Evolutionary conservation across 768 basidiomycete genomes (phyloP).

Genomic region (Podaxis sp.): DNA sequence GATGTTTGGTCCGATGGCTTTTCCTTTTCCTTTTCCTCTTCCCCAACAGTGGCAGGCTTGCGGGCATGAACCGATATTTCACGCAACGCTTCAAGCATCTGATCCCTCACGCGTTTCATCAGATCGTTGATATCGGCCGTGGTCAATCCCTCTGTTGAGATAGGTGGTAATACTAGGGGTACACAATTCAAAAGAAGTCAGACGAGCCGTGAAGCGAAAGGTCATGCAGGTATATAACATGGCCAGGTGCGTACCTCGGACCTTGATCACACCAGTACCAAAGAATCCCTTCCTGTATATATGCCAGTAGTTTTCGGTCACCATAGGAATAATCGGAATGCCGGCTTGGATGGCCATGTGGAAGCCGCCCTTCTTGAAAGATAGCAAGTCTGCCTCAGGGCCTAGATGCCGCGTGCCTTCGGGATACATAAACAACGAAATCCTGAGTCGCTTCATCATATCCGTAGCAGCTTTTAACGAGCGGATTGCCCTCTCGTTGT

Average conservation of each 20-base stretch:
- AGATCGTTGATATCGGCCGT: slow-evolving; percentile 67
- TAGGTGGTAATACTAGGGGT: slow-evolving; percentile 79
- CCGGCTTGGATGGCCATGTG: slow-evolving; percentile 90
- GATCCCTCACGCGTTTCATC: slow-evolving; percentile 58
- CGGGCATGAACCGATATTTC: slow-evolving; percentile 66
- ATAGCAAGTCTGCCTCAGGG: slow-evolving; percentile 61
- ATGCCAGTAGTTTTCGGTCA: slow-evolving; percentile 91
- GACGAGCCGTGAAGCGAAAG: background rate
- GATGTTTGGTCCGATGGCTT: background rate
- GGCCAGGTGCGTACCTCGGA: slow-evolving; percentile 59
- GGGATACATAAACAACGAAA: slow-evolving; percentile 92
- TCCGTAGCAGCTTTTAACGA: slow-evolving; percentile 77
- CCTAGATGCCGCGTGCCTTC: slow-evolving; percentile 88
- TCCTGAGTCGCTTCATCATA: slow-evolving; percentile 62
- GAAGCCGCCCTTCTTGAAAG: slow-evolving; percentile 98
- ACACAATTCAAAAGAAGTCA: slow-evolving; percentile 8
- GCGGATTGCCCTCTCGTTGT: slow-evolving; percentile 65
- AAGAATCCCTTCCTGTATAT: slow-evolving; percentile 79
- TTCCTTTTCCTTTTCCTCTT: background rate
- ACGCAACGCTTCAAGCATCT: slow-evolving; percentile 75
- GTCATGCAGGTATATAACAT: background rate
- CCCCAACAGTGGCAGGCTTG: background rate
- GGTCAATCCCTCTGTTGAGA: slow-evolving; percentile 70
- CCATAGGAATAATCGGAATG: slow-evolving; percentile 87
- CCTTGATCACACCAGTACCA: slow-evolving; percentile 68